Conservation (phyloP, 2,329 filamentous ascomycete genomes). For the Penicillium sp. region DNA sequence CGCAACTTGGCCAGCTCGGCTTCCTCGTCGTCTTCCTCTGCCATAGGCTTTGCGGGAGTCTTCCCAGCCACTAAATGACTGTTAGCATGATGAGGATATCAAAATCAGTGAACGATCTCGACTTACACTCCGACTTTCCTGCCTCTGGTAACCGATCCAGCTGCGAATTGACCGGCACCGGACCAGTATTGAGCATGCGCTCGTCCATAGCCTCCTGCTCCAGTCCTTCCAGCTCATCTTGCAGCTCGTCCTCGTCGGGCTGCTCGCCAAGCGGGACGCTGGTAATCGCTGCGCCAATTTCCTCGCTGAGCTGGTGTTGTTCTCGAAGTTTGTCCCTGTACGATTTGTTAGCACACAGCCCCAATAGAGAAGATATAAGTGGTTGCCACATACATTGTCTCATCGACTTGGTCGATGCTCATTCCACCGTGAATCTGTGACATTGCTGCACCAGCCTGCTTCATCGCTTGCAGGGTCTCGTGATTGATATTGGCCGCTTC, state of each 20-base stretch:
- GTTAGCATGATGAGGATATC: conserved; percentile 3
- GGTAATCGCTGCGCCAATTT: conserved; percentile 83
- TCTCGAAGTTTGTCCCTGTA: conserved; percentile 81
- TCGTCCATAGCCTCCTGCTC: conserved; percentile 92
- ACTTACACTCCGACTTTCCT: conserved; percentile 70
- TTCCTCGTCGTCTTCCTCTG: conserved; percentile 89
- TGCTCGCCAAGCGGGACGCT: conserved; percentile 60
- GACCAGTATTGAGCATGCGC: conserved; percentile 85
- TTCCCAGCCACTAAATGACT: conserved; percentile 34
- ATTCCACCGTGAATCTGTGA: conserved; percentile 84
- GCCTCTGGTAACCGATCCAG: conserved; percentile 72
- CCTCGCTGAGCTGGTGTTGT: conserved; percentile 86
- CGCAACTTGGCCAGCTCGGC: conserved; percentile 88
- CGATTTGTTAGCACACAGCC: conserved; percentile 8
- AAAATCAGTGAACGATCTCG: neutral
- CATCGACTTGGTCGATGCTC: conserved; percentile 89
- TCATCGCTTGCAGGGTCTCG: conserved; percentile 91
- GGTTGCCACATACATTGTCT: conserved; percentile 71
- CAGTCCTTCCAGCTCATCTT: conserved; percentile 75
- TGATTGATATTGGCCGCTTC: conserved; percentile 98
- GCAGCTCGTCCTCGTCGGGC: conserved; percentile 80
- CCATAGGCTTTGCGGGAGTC: conserved; percentile 35
- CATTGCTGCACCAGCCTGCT: conserved; percentile 86
- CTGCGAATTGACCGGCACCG: conserved; percentile 72
- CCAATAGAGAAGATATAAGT: neutral